Evolutionary conservation across 345 rosid species (phyloP).

Genomic region (Toxicodendron radicans): DNA sequence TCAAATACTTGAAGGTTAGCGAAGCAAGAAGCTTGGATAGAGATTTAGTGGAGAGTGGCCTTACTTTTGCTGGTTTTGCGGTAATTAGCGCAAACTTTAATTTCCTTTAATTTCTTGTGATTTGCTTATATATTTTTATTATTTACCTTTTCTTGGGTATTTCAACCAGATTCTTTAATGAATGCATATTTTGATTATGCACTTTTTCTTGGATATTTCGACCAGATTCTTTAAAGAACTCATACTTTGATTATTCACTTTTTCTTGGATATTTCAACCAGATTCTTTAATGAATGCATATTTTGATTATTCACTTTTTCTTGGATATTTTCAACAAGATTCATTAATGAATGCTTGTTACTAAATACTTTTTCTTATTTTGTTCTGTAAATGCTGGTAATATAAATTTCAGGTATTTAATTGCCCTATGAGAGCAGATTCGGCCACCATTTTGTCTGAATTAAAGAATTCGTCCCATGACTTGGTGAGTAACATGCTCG

Average conservation of each 20-base stretch:
- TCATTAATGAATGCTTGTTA: neutral
- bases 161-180: too few species aligned
- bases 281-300: neutral
- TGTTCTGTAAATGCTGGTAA: conserved; percentile 17
- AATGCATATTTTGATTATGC: too few species aligned
- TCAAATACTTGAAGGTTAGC: conserved; percentile 66
- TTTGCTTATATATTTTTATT: too few species aligned
- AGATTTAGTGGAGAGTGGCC: conserved; percentile 83
- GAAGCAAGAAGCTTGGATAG: conserved; percentile 97
- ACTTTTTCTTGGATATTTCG: too few species aligned
- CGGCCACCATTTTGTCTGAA: conserved; percentile 76
- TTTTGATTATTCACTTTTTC: neutral
- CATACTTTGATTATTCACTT: too few species aligned
- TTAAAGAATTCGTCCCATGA: conserved; percentile 94
- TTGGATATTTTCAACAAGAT: neutral
- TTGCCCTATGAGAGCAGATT: conserved; percentile 97
- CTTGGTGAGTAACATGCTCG: conserved; percentile 55
- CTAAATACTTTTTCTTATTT: conserved; percentile 1
- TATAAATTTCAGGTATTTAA: conserved; percentile 77
- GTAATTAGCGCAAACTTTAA: conserved; percentile 39
- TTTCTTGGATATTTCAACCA: too few species aligned
- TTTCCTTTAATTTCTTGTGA: neutral
- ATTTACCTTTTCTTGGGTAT: too few species aligned
- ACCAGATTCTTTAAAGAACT: too few species aligned
- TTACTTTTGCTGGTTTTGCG: conserved; percentile 97